phyloP scores from a whole-genome alignment of 139 green algal species.

The Coccomyxa sp. region DNA sequence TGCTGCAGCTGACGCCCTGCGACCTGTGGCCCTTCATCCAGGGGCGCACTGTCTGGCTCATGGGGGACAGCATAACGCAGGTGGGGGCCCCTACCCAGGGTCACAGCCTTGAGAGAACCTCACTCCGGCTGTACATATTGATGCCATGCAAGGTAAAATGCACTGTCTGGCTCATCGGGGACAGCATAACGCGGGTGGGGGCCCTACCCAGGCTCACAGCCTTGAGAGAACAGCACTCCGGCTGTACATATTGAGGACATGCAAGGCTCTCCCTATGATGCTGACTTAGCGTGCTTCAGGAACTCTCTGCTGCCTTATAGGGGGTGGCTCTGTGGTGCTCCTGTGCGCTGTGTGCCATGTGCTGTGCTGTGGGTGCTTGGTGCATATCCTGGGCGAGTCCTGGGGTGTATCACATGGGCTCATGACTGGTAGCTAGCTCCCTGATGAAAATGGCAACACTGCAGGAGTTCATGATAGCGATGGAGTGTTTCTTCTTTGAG shows the following conservation, averaged over 20 bases:
- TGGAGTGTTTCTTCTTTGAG: background rate
- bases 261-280: background rate
- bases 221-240: background rate
- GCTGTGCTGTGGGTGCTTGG: no score
- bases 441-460: no score
- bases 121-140: background rate
- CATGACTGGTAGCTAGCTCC: background rate
- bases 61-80: slow-evolving; percentile 2
- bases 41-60: background rate
- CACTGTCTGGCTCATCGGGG: background rate
- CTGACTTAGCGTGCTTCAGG: background rate
- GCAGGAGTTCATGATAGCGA: background rate
- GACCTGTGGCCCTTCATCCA: background rate
- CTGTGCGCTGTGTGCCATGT: background rate
- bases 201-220: no score
- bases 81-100: no score
- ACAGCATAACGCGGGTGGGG: background rate
- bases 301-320: background rate
- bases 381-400: no score
- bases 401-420: background rate
- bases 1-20: slow-evolving; percentile 12
- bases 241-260: background rate
- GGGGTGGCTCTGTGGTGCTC: background rate
- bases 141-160: background rate
- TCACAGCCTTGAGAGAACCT: no score